Percentiles rank a stretch among this genome's conserved stretches.
Conservation (phyloP, 225 moss, liverwort and hornwort genomes). For the Pseudisothecium myosuroides region DNA sequence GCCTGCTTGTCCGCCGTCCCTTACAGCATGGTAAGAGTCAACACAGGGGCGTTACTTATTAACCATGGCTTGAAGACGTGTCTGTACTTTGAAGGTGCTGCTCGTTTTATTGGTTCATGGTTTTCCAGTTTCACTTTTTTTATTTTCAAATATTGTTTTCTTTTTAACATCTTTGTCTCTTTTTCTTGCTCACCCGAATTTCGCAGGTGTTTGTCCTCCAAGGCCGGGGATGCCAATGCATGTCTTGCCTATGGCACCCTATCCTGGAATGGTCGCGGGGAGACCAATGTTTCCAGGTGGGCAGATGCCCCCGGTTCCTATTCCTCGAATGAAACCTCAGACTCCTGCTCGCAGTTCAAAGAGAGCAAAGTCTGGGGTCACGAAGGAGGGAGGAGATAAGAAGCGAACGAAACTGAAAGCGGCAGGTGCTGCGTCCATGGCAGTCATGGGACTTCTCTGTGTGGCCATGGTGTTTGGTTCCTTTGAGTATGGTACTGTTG, state of each 20-base stretch:
- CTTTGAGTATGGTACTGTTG: conserved; percentile 5
- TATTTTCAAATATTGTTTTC: not conserved
- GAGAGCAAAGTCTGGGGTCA: conserved; percentile 10
- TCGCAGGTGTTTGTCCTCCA: conserved; percentile 15
- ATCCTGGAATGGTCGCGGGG: conserved; percentile 27
- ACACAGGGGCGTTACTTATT: not conserved
- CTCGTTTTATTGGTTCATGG: not conserved
- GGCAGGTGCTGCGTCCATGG: conserved; percentile 36
- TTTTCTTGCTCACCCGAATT: not conserved
- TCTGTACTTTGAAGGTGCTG: not conserved
- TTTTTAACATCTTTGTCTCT: not conserved
- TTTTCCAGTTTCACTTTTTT: not conserved
- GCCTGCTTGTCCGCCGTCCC: not conserved
- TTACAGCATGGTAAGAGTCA: not conserved
- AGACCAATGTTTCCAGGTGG: conserved; percentile 40
- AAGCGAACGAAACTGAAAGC: conserved; percentile 48
- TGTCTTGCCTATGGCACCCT: conserved; percentile 32
- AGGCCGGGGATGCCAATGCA: conserved; percentile 30
- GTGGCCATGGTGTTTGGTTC: conserved; percentile 52
- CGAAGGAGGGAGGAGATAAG: conserved; percentile 23
- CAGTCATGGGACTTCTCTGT: conserved; percentile 40
- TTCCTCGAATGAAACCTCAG: conserved; percentile 47
- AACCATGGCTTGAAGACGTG: not conserved
- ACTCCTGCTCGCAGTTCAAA: conserved; percentile 23
- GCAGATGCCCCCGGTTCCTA: conserved; percentile 41